Base-by-base conservation (phyloP, 768 basidiomycete species). In the Lentinula boryana region DNA sequence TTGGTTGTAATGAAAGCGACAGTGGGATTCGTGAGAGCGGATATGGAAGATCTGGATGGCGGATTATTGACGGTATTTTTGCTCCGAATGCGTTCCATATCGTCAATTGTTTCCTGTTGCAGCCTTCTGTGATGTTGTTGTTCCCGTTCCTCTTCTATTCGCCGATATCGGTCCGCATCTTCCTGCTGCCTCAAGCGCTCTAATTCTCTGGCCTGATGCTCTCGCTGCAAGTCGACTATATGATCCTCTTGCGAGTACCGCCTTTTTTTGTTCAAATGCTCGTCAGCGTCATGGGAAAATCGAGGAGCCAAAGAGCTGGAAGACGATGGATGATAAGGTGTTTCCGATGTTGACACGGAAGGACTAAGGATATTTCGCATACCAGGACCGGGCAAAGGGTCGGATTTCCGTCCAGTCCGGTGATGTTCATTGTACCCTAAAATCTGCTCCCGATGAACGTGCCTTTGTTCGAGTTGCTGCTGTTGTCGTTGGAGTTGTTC, bases 191-290 rank as follows among this genome's bases (percentile, higher is more conserved):
- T 38, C 16, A 18, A n/a, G 23, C 38, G 59, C 12, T 60, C 49
- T 33, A 15, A 51, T 33, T 21, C 36, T 12, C 50, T 40, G 4
- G 43, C 43, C 16, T 36, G 40, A 21, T 65, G 23, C 38, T 63
- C 56, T 31, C 32, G 27, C 33, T 58, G 27, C 49, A 75, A 72
- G 36, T 77, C 75, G 49, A 75, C 72, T 21, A 10, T 21, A 46
- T 4, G 6, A 21, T 46, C 46, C 21, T 48, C 46, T 18, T 48
- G 46, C 8, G 80, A 80, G 64, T 77, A 78, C 52, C 79, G 74
- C 27, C 74, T 74, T 63, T 76, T 79, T 69, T 80, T 80, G 65
- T 65, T 66, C n/a, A 74, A 6, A 15, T 38, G 61, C 35, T 59
- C 64, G 12, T 40, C 63, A 27, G 65, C 53, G 1, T 56, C 36